A percentile compares a stretch with the other conserved stretches of the same genome.
Conservation (phyloP, 2,329 filamentous ascomycete species). For the Byssoonygena ceratinophila region DNA sequence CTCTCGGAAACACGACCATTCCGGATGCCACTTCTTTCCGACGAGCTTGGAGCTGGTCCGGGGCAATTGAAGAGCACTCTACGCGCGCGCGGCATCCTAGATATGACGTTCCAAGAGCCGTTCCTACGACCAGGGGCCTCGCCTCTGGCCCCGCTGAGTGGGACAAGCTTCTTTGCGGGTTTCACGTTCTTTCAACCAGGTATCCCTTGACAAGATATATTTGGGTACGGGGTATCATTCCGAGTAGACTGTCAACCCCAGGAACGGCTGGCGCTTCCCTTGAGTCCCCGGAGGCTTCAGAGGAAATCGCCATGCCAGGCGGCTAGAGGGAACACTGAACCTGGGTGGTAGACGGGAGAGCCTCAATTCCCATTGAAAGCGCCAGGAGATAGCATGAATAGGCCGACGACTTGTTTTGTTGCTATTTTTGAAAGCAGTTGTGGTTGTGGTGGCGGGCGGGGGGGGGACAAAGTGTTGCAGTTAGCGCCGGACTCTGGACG, state of each 20-base stretch:
- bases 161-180: conserved; percentile 1
- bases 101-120: not conserved
- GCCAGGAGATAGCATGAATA: not conserved
- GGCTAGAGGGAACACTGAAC: conserved; percentile 2
- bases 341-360: not conserved
- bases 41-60: not conserved
- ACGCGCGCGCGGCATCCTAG: conserved; percentile 4
- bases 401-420: not conserved
- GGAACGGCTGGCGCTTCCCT: not conserved
- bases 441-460: too few species aligned
- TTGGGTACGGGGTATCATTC: conserved; percentile 1
- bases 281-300: not conserved
- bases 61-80: not conserved
- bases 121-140: not conserved
- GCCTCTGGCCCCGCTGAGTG: conserved; percentile 2
- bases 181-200: not conserved
- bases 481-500: conserved; percentile 6
- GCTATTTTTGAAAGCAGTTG: conserved; percentile 7
- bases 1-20: not conserved
- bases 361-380: not conserved
- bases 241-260: not conserved
- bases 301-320: not conserved
- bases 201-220: not conserved
- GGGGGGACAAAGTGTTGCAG: conserved; percentile 2
- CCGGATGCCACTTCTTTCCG: not conserved